phyloP scores from a whole-genome alignment of 2,329 filamentous ascomycete species.

The Ophiostoma perfectum region DNA sequence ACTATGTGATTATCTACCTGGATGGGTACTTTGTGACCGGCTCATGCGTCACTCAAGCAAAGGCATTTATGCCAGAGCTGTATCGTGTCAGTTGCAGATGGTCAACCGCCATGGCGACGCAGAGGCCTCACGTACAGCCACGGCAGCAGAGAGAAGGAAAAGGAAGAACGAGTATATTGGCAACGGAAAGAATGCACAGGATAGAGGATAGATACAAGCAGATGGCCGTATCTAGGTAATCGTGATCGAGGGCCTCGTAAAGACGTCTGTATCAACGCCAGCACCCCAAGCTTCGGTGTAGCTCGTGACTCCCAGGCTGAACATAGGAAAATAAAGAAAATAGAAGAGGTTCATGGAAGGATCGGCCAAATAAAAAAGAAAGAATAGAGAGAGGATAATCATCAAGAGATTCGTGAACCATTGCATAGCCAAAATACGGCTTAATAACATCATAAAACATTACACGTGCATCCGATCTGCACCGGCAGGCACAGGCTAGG shows the following conservation, averaged over 20 bases:
- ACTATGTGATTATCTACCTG: too few relatives aligned
- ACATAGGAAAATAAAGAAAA: conserved; percentile 4
- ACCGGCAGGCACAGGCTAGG: background rate
- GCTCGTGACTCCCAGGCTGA: background rate
- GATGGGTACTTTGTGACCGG: too few relatives aligned
- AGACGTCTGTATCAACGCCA: background rate
- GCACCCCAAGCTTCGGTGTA: background rate
- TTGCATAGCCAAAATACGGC: background rate
- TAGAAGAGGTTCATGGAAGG: background rate
- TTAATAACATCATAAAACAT: background rate
- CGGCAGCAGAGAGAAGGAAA: too few relatives aligned
- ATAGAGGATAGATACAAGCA: background rate
- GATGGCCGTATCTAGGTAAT: background rate
- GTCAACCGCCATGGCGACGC: too few relatives aligned
- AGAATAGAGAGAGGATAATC: background rate
- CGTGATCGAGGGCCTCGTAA: background rate
- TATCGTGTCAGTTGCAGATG: too few relatives aligned
- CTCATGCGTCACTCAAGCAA: too few relatives aligned
- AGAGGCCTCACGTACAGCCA: too few relatives aligned
- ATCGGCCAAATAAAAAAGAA: background rate
- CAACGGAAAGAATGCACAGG: background rate
- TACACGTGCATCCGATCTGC: background rate
- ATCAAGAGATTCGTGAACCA: background rate
- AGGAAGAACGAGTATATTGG: too few relatives aligned
- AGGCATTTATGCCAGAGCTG: too few relatives aligned